Base-by-base conservation (phyloP, 768 basidiomycete genomes). In the Auricularia heimuer region DNA sequence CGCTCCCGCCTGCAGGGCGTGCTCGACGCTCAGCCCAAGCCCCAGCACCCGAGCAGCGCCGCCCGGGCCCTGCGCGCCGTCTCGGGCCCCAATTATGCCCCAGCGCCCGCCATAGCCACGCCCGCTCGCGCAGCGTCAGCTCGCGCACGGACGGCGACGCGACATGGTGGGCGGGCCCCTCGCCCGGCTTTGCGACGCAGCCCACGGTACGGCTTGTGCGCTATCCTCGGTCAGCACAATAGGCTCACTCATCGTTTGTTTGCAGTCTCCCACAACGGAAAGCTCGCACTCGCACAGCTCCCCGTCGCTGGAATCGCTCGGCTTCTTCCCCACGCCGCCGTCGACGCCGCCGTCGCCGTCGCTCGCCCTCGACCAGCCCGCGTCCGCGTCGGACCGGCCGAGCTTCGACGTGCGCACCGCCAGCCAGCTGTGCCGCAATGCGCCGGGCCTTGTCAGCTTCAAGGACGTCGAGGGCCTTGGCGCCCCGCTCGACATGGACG, bases 401-500 rank as follows among this genome's bases (percentile, higher is more conserved):
- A 68, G 76, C 3, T 89, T 89, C 77, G 85, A 89, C 69, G 85
- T 82, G 11, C 81, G 83, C 47, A 80, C 79, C 24, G 87, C 88
- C 4, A 80, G 80, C n/a, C 82, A 79, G 37, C 80, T 81, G 64
- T 82, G 86, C 67, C 79, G 77, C 33, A 74, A 79, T 39, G 80
- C 84, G 36, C 78, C 83, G 16, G 87, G 87, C 1, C 88, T 88
- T 67, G 84, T 89, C 42, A 83, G 81, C n/a, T 89, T 89, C 64
- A 79, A 84, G 47, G 81, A 79, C 61, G 80, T 89, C 10, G 86
- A 86, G 74, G 87, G 87, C 29, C 77, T 89, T 7, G 88, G 88
- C 0, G 78, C 77, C 24, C 87, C 87, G 16, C 80, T 84, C 0
- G 65, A 63, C 24, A 62, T 35, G 18, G 82, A 79, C 33, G 74